Conservation (phyloP, 257 asterid species). For the Leptodermis oblonga region DNA sequence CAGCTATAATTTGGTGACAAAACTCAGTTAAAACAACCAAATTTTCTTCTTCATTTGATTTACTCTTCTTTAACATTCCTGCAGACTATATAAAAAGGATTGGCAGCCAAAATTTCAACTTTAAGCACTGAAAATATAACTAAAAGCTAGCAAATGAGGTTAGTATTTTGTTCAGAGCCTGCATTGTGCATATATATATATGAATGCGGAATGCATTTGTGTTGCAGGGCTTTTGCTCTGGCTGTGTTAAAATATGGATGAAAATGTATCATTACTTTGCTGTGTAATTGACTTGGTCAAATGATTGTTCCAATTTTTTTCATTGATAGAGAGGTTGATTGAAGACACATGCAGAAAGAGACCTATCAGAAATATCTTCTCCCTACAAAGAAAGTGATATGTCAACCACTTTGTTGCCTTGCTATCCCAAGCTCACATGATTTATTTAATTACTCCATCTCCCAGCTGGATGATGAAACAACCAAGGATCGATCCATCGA, state of each 20-base stretch:
- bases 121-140: too few relatives aligned
- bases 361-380: constrained; percentile 9
- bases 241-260: not conserved
- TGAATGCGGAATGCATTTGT: not conserved
- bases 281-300: not conserved
- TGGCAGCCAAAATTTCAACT: too few relatives aligned
- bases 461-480: constrained; percentile 27
- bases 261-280: not conserved
- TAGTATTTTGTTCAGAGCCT: not conserved
- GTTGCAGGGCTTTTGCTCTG: not conserved
- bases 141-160: too few relatives aligned
- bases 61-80: too few relatives aligned
- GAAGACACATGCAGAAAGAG: constrained; percentile 27
- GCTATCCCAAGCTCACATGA: constrained; percentile 27
- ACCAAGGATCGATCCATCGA: too few relatives aligned
- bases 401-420: constrained; percentile 24
- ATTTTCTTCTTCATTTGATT: too few relatives aligned
- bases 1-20: too few relatives aligned
- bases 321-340: constrained; percentile 13
- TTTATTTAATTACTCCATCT: constrained; percentile 15
- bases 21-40: too few relatives aligned
- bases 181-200: too few relatives aligned
- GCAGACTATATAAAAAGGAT: too few relatives aligned
- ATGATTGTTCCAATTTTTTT: not conserved
- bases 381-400: constrained; percentile 26